Percentiles rank a stretch among this genome's conserved stretches.
Conservation (phyloP, 495 filamentous ascomycete species). For the Acidomyces sp. region DNA sequence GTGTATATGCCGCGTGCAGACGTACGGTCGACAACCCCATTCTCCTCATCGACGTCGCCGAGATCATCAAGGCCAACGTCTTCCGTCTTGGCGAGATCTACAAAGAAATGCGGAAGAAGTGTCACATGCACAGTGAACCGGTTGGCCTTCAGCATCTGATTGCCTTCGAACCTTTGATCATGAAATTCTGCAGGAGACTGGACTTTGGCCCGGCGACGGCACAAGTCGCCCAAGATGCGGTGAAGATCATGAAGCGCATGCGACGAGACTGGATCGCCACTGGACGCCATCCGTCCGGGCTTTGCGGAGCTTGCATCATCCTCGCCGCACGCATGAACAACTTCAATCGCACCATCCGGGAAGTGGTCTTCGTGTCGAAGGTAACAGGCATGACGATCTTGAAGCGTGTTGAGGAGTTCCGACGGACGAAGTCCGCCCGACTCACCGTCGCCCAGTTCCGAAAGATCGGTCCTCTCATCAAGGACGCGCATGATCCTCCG, state of each 20-base stretch:
- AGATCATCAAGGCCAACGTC: constrained; percentile 63
- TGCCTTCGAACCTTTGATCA: constrained; percentile 67
- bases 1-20: constrained; percentile 77
- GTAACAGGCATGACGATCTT: constrained; percentile 83
- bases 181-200: constrained; percentile 73
- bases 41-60: constrained; percentile 93
- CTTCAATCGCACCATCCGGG: constrained; percentile 76
- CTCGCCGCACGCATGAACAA: constrained; percentile 96
- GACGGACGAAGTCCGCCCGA: constrained; percentile 59
- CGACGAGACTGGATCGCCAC: constrained; percentile 89
- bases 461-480: constrained; percentile 40
- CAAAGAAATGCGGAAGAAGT: constrained; percentile 56
- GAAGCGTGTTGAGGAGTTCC: constrained; percentile 81
- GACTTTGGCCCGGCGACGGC: constrained; percentile 70
- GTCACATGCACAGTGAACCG: constrained; percentile 39
- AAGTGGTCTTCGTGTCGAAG: constrained; percentile 92
- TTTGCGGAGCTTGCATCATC: constrained; percentile 88
- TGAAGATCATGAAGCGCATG: constrained; percentile 80
- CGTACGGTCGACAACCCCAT: constrained; percentile 43
- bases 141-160: constrained; percentile 44
- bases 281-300: constrained; percentile 81
- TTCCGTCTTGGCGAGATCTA: constrained; percentile 79
- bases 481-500: constrained; percentile 60
- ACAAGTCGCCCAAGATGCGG: constrained; percentile 73
- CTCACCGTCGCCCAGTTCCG: constrained; percentile 82